Evolutionary conservation across 805 yeast species (phyloP), one percentile per base, ranked within the genome.

Genomic region (Candida wancherniae): DNA sequence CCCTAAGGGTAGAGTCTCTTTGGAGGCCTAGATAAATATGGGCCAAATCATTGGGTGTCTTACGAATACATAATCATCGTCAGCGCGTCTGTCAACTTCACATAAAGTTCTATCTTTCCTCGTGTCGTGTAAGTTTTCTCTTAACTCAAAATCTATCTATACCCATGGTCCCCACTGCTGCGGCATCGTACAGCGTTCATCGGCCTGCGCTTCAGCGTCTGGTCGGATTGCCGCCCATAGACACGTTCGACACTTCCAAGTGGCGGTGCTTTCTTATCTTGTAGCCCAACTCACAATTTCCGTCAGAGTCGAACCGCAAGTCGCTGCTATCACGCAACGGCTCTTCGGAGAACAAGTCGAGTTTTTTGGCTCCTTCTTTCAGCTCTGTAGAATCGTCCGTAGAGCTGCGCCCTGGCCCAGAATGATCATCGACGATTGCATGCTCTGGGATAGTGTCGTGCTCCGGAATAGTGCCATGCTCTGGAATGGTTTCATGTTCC

Each of bases 1-100:
- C 77, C 94, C 97, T 67, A 79, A 85, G 78, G 99, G 95, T 70
- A 90, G 96, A 77, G 86, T 88, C 69, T 76, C 94, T 67, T 82
- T 87, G 69, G 95, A 86, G 80, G 97, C 97, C 75, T 88, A 84
- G 79, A 51, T 58, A 40, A 28, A 24, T 45, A 37, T 39, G 27
- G 16, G 12, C 31, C 32, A 42, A 40, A 38, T 37, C 29, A 38
- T 37, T 40, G 42, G 48, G 46, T 36, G 37, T 36, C 43, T 40
- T 34, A 36, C 45, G 37, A 42, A 44, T 44, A 44, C 44, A 44
- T 42, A 42, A 44, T 44, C 48, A 44, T 44, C 29, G 40, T 36
- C 32, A 28, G 16, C 15, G 24, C 23, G n/a, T 9, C n/a, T 19
- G 21, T 19, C n/a, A n/a, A n/a, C n/a, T n/a, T n/a, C n/a, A n/a